phyloP scores from a whole-genome alignment of 2,329 filamentous ascomycete species.

The Rosellinia necatrix region DNA sequence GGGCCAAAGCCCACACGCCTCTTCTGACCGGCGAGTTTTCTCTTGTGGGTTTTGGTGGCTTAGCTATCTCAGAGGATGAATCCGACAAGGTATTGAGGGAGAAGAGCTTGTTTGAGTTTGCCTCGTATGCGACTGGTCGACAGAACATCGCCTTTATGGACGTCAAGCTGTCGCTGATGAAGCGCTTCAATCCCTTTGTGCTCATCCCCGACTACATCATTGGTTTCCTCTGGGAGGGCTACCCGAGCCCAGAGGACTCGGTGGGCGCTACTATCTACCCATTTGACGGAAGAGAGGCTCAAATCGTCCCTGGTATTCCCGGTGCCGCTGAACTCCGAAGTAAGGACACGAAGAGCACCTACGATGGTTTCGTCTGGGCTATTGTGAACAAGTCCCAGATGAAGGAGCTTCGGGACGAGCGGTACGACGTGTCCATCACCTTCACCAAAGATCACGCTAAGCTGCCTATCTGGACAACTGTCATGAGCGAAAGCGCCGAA shows the following conservation, averaged over 20 bases:
- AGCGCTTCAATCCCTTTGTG: slow-evolving; percentile 81
- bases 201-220: slow-evolving; percentile 66
- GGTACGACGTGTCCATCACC: slow-evolving; percentile 93
- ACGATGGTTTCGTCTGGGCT: slow-evolving; percentile 92
- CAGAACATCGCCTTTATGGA: slow-evolving; percentile 93
- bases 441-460: slow-evolving; percentile 91
- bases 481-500: slow-evolving; percentile 97
- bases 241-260: slow-evolving; percentile 70
- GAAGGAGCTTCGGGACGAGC: slow-evolving; percentile 86
- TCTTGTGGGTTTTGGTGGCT: slow-evolving; percentile 76
- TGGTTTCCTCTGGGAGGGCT: slow-evolving; percentile 80
- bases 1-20: slow-evolving; percentile 76
- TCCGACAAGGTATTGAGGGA: slow-evolving; percentile 74
- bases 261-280: slow-evolving; percentile 80
- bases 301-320: slow-evolving; percentile 70
- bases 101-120: slow-evolving; percentile 84
- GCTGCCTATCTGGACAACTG: slow-evolving; percentile 84
- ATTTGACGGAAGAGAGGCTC: slow-evolving; percentile 89
- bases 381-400: slow-evolving; percentile 94
- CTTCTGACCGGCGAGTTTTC: slow-evolving; percentile 81
- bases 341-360: slow-evolving; percentile 68
- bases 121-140: slow-evolving; percentile 86
- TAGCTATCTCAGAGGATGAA: slow-evolving; percentile 52
- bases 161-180: slow-evolving; percentile 77
- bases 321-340: slow-evolving; percentile 61